phyloP scores from a whole-genome alignment of 768 basidiomycete genomes.

The Melanogaster broomeanus region DNA sequence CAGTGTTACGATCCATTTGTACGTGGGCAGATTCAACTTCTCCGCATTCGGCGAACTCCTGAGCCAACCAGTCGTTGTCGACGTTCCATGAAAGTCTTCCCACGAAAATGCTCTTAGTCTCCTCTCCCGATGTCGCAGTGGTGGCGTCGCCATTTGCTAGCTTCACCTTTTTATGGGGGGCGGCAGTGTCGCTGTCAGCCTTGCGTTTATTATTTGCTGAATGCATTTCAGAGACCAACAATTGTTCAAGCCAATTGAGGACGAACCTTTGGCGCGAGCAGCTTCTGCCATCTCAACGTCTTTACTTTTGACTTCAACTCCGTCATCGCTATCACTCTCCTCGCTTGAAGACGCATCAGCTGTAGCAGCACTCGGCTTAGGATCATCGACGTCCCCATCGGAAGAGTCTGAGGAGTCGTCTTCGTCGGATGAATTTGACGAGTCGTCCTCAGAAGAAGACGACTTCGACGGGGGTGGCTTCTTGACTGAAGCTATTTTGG shows the following conservation, averaged over 20 bases:
- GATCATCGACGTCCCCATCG: conserved; percentile 13
- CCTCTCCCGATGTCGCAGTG: conserved; percentile 38
- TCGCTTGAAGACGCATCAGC: conserved; percentile 15
- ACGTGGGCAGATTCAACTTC: conserved; percentile 91
- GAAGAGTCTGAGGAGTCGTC: too few relatives aligned
- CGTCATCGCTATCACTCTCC: conserved; percentile 29
- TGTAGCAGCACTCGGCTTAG: background rate
- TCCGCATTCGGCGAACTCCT: conserved; percentile 88
- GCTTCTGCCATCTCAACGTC: conserved; percentile 65
- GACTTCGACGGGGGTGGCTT: too few relatives aligned
- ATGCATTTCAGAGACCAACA: conserved; percentile 1
- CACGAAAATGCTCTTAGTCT: conserved; percentile 81
- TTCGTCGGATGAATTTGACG: conserved; percentile 22
- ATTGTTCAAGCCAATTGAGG: background rate
- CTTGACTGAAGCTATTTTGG: too few relatives aligned
- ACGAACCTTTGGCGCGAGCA: conserved; percentile 41
- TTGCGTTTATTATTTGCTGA: conserved; percentile 68
- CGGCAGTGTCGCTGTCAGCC: conserved; percentile 61
- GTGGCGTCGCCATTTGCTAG: conserved; percentile 52
- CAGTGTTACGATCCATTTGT: conserved; percentile 78
- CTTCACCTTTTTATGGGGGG: conserved; percentile 82
- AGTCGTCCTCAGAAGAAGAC: too few relatives aligned
- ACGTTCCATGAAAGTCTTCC: conserved; percentile 95
- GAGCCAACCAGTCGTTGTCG: conserved; percentile 91
- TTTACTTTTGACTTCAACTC: conserved; percentile 40